These are phyloP conservation scores for Ascochyta clinopodiicola DNA, from an alignment of 2,329 filamentous ascomycete genomes.

Conservation along the genomic window DNA sequence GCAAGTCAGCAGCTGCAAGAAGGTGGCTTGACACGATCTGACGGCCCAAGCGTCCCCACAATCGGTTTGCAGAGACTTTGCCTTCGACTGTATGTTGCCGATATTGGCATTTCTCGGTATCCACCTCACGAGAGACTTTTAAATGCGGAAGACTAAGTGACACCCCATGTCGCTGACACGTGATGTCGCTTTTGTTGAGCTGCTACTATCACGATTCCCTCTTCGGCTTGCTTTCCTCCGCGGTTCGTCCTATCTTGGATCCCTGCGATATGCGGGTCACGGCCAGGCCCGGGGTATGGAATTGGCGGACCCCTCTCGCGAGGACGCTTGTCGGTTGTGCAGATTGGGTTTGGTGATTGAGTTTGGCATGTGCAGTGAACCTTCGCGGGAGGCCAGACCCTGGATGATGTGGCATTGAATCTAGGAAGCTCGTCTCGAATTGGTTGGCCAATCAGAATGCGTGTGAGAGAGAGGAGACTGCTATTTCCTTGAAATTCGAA, in stretches of 20 bases:
- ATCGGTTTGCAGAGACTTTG: slow-evolving; percentile 11
- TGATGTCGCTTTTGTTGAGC: slow-evolving; percentile 14
- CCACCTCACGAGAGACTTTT: slow-evolving; percentile 4
- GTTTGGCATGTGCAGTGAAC: slow-evolving; percentile 11
- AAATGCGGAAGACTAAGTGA: neutral
- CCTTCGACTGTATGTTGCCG: slow-evolving; percentile 15
- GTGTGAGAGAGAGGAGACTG: neutral
- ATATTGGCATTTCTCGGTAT: slow-evolving; percentile 6
- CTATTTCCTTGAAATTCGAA: neutral
- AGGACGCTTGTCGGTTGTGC: neutral
- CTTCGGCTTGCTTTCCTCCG: slow-evolving; percentile 11
- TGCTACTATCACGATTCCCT: slow-evolving; percentile 2
- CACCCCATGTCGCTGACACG: slow-evolving; percentile 3
- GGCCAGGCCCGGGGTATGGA: neutral
- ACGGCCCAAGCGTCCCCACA: slow-evolving; percentile 11
- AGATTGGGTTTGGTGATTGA: slow-evolving; percentile 13
- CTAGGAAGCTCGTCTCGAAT: slow-evolving; percentile 1
- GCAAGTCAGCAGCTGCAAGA: neutral
- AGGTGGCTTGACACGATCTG: slow-evolving; percentile 15
- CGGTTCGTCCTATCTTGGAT: slow-evolving; percentile 9
- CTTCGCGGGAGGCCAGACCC: neutral
- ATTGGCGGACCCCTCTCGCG: neutral
- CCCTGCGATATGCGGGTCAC: slow-evolving; percentile 9
- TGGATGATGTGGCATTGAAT: neutral
- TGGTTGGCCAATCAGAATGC: neutral